Base-by-base conservation (phyloP, 2,329 filamentous ascomycete genomes). In the Curvularia hawaiiensis region DNA sequence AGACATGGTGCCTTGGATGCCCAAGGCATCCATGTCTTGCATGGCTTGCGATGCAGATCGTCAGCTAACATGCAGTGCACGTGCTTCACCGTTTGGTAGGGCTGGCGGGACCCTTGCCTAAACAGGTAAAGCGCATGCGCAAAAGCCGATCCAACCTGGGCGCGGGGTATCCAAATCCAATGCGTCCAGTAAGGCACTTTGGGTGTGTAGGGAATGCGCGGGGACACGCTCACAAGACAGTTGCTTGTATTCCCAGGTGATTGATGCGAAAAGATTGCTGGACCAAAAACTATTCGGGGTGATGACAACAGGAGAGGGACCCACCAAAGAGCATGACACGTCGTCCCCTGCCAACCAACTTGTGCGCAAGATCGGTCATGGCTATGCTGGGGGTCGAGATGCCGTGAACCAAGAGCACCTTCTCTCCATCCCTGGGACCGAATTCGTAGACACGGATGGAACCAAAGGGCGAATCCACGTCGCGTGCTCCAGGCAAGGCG, bases 311-410 rank as follows among this genome's bases (percentile, higher is more conserved):
- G 35, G 53, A 50, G 54, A 40, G 50, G 44, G 46, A 70, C 83
- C 76, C 77, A 85, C 77, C 88, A 70, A 94, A 92, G 1, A 94
- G 78, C 84, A 96, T 88, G 2, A 96, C 91, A 59, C 91, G 82
- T 73, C 85, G 92, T 1, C 90, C 90, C 54, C 80, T 82, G 7
- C 79, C 77, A 0, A 84, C 90, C 50, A 96, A 80, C 51, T 82
- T 84, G 69, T 86, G 80, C 14, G 89, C 89, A 35, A 95, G 73
- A 41, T 84, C 82, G 2, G 86, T 87, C 18, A 94, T 77, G 0
- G 90, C 83, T 47, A 93, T 79, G 60, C 87, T 88, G 0, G 92
- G 91, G 6, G 91, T 95, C 49, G 87, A 90, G 67, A 95, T 93
- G 5, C 92, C 92, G 74, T 94, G 92, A 16, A 96, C 77, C 26